Evolutionary conservation across 2,329 filamentous ascomycete genomes (phyloP).

Genomic region (Colletotrichum agaves): DNA sequence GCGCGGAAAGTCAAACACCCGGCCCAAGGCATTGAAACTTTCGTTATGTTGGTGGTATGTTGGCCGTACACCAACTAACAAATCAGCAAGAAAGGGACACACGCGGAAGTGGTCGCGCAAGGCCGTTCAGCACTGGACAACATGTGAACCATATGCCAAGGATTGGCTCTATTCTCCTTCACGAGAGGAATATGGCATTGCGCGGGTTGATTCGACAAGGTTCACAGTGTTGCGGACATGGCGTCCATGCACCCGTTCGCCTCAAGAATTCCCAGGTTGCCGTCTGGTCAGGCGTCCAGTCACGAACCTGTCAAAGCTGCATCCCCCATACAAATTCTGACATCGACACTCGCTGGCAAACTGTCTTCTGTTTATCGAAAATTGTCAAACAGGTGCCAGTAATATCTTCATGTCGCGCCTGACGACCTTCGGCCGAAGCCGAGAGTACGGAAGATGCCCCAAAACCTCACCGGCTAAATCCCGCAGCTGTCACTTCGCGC

Average conservation of each 20-base stretch:
- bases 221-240: not conserved
- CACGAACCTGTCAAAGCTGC: conserved; percentile 1
- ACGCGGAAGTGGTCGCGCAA: too few species aligned
- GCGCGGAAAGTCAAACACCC: conserved; percentile 35
- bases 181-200: conserved; percentile 1
- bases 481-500: not conserved
- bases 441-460: not conserved
- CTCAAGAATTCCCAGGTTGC: not conserved
- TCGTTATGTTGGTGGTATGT: conserved; percentile 5
- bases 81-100: not conserved
- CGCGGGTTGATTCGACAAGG: not conserved
- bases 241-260: not conserved
- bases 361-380: not conserved
- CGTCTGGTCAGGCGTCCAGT: not conserved
- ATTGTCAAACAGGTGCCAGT: too few species aligned
- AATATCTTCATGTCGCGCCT: not conserved
- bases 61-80: not conserved
- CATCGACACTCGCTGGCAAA: not conserved
- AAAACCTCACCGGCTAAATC: not conserved
- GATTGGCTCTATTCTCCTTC: not conserved
- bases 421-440: not conserved
- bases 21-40: conserved; percentile 35
- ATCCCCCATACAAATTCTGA: not conserved
- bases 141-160: not conserved
- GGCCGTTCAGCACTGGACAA: conserved; percentile 9